Base-by-base conservation (phyloP, 495 filamentous ascomycete genomes). In the Daldinia childiae region DNA sequence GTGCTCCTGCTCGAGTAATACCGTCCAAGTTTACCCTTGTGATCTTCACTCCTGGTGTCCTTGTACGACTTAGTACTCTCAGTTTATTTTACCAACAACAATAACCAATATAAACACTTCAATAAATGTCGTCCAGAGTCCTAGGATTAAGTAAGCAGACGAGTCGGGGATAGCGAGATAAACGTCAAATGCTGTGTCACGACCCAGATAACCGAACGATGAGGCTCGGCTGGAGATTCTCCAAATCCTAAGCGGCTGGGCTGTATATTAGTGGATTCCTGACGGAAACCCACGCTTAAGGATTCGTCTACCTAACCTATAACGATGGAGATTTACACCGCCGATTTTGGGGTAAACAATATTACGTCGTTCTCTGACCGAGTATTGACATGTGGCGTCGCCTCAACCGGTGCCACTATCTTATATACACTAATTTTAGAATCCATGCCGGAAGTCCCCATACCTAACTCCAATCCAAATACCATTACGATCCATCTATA, bases 341-440 rank as follows among this genome's bases (percentile, higher is more conserved):
- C 6, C 24, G 24, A 29, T 29, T 54, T 54, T 30, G 50, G 43
- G 17, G 24, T 30, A 54, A 54, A 29, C 7, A 54, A 6, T 54
- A 54, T 56, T 57, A 67, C 48, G 45, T 67, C 15, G 48, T 68
- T 61, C 38, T 62, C 19, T 6, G 50, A 54, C 50, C 0, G 7
- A 54, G 26, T 30, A 29, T 17, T 54, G 50, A 29, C 14, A 27
- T 29, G 24, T 30, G 27, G 50, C 50, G 43, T 30, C 26, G 21
- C 19, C 27, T 30, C 27, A 45, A 55, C 17, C 26, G n/a, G 17
- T 7, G 39, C 56, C 15, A 39, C 48, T 14, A 21, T 63, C 36
- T 15, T 6, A 41, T 4, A 68, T 24, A 69, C 64, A 69, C 48
- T 58, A 64, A 69, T 69, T 69, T 64, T 64, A 58, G 32, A 52